Evolutionary conservation across 2,329 filamentous ascomycete species (phyloP).

Genomic region (Eurotiales sp.): DNA sequence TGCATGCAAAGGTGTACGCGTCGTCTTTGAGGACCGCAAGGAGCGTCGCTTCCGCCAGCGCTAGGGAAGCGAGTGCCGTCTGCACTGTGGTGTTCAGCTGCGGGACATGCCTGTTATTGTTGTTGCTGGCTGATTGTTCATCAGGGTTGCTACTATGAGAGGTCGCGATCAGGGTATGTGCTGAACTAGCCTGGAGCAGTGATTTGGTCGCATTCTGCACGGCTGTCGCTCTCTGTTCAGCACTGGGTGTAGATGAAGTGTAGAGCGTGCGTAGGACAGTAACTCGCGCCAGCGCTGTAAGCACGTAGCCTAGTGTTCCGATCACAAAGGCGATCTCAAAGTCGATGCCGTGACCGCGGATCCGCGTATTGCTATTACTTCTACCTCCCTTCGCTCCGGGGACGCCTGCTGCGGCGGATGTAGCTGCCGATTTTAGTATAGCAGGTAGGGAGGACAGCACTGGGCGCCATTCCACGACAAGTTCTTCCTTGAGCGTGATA

Average conservation of each 20-base stretch:
- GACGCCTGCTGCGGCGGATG: not conserved
- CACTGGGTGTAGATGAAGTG: conserved; percentile 58
- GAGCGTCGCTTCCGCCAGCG: conserved; percentile 83
- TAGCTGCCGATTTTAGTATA: conserved; percentile 20
- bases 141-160: conserved; percentile 49
- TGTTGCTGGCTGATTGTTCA: not conserved
- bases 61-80: conserved; percentile 50
- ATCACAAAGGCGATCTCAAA: conserved; percentile 80
- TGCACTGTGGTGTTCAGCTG: conserved; percentile 48
- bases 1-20: conserved; percentile 78
- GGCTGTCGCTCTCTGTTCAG: conserved; percentile 65
- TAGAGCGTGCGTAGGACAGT: conserved; percentile 68
- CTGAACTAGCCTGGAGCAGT: conserved; percentile 71
- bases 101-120: conserved; percentile 20
- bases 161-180: conserved; percentile 68
- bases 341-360: conserved; percentile 72
- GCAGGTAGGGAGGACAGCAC: conserved; percentile 61
- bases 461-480: conserved; percentile 76
- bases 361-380: conserved; percentile 59
- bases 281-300: conserved; percentile 68
- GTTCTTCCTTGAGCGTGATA: conserved; percentile 62
- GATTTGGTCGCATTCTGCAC: conserved; percentile 72
- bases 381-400: conserved; percentile 28
- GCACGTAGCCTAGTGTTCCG: conserved; percentile 69
- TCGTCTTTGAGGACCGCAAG: conserved; percentile 92